A percentile compares a stretch with the other conserved stretches of the same genome.
Conservation (phyloP, 306 rosid genomes). For the Ochetophila trinervis region DNA sequence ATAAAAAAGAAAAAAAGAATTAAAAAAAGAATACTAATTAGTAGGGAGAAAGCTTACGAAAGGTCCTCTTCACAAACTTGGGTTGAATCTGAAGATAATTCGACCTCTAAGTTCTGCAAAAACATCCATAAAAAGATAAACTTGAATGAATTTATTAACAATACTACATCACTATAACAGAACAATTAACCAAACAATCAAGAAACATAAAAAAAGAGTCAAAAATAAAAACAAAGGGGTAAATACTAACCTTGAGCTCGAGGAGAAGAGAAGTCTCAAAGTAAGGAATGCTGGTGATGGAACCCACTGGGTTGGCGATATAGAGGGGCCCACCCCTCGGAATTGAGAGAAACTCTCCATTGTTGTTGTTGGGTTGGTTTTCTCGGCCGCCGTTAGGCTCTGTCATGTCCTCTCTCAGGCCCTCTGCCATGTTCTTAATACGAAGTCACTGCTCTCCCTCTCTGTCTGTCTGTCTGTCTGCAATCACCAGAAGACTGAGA, state of each 20-base stretch:
- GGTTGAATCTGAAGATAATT: slow-evolving; percentile 38
- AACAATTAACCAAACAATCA: not conserved
- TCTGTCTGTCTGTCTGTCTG: no score
- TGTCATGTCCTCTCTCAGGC: not conserved
- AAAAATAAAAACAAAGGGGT: not conserved
- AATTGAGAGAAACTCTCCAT: slow-evolving; percentile 24
- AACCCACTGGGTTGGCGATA: slow-evolving; percentile 48
- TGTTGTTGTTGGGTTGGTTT: slow-evolving; percentile 1
- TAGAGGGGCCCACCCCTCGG: slow-evolving; percentile 89
- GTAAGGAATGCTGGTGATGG: slow-evolving; percentile 46
- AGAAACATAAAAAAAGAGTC: not conserved
- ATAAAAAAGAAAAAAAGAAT: not conserved
- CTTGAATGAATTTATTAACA: not conserved
- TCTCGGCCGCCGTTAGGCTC: not conserved
- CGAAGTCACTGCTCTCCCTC: no score
- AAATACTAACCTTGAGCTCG: slow-evolving; percentile 52
- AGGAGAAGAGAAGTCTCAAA: slow-evolving; percentile 47
- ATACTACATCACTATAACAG: not conserved
- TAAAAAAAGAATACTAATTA: not conserved
- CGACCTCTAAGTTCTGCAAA: slow-evolving; percentile 53
- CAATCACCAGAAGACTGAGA: no score
- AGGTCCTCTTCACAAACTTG: slow-evolving; percentile 42
- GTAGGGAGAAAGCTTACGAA: slow-evolving; percentile 37
- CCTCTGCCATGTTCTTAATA: not conserved
- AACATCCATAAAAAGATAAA: not conserved